These are phyloP conservation scores for Nothophytophthora sp. DNA, from an alignment of 352 stramenopile genomes.

Conservation along the genomic window DNA sequence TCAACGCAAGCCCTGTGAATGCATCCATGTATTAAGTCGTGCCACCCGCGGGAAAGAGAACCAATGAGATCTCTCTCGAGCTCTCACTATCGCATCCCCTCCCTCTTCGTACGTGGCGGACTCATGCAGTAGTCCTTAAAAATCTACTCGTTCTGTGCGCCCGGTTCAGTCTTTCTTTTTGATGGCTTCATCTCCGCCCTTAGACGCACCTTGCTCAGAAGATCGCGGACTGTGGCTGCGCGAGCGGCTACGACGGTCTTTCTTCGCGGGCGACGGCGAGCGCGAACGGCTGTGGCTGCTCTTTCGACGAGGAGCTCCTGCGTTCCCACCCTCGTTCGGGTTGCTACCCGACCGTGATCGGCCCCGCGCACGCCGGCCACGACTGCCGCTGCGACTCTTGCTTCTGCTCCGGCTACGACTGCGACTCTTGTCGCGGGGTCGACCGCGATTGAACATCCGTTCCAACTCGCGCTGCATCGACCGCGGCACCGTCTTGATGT, in stretches of 20 bases:
- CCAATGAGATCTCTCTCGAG: too few relatives aligned
- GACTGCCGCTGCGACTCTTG: constrained; percentile 43
- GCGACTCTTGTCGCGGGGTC: constrained; percentile 36
- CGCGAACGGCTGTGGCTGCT: constrained; percentile 47
- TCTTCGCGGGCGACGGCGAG: constrained; percentile 45
- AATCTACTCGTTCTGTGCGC: constrained; percentile 16
- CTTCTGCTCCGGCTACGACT: constrained; percentile 50
- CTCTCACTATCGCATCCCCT: too few relatives aligned
- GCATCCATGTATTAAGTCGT: constrained; percentile 31
- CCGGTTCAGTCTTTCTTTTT: constrained; percentile 36
- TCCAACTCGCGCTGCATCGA: constrained; percentile 88
- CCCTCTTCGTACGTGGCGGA: constrained; percentile 6
- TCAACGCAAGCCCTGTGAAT: constrained; percentile 15
- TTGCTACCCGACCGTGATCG: constrained; percentile 36
- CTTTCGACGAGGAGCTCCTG: constrained; percentile 37
- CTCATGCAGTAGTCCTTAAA: constrained; percentile 24
- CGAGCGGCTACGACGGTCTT: constrained; percentile 50
- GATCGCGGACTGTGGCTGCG: constrained; percentile 47
- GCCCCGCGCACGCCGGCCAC: constrained; percentile 26
- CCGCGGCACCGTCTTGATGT: constrained; percentile 92
- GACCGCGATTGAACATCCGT: constrained; percentile 79
- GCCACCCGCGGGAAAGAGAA: too few relatives aligned
- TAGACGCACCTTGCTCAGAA: constrained; percentile 5
- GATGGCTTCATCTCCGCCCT: constrained; percentile 9
- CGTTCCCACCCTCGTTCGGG: constrained; percentile 48